Evolutionary conservation across 1,284 basidiomycete species (phyloP), one percentile per base, ranked within the genome.

Genomic region (Sanghuangporus sanghuang): DNA sequence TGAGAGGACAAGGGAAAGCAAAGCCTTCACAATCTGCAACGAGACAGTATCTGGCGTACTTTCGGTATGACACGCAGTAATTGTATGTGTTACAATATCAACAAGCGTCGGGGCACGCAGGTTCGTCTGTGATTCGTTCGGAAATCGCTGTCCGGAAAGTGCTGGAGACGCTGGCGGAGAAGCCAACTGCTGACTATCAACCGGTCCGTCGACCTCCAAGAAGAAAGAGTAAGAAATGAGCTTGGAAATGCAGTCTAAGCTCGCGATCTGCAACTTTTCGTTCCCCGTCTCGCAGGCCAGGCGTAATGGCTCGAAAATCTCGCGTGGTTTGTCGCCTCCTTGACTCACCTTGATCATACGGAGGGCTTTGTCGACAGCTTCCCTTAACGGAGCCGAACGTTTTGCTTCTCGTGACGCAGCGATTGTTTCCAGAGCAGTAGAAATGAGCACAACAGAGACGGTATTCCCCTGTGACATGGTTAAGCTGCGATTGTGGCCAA

Each of bases 151-250:
- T 57, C 76, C 73, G 57, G 77, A 74, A 9, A 81, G 78, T 57
- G 79, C 78, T 14, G 90, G 90, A 35, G 89, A 90, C 16, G 86
- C 81, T 36, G 89, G 90, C 18, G 91, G 89, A 1, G 89, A 90
- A 3, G 81, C 76, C 57, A 82, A 74, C 16, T 67, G 67, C 40
- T 71, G 67, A 18, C 71, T 65, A 16, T 66, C 72, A 18, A 75
- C 67, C n/a, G 80, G 75, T 49, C 78, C 76, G 38, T 81, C 77
- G 32, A 82, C 74, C 68, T 93, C 92, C 53, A 83, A 83, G 72
- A 98, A 98, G 82, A 98, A 98, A 42, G 93, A 94, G 74, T 98
- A 94, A 7, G 94, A 95, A 67, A 98, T 92, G 69, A 98, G 85
- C 76, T 98, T 98, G 56, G 94, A 92, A 65, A 97, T 93, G 70